Conservation (phyloP, 1,139 yeast genomes). For the Saccharomyces hybrid region DNA sequence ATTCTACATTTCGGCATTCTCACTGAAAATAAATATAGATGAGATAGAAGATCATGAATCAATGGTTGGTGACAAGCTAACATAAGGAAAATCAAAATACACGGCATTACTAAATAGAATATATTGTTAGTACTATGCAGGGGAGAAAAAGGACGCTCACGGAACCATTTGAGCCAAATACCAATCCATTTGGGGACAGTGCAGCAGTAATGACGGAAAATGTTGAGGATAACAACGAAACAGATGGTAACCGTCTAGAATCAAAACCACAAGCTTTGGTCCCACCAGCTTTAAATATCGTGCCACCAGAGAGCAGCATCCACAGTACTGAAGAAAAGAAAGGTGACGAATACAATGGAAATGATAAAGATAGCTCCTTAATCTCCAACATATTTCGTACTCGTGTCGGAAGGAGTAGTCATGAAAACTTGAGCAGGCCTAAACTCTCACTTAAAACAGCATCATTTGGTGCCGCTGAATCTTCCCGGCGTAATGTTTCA, state of each 20-base stretch:
- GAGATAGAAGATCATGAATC: not conserved
- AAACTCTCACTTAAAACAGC: conserved; percentile 15
- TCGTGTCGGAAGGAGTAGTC: conserved; percentile 3
- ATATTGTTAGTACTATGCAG: not conserved
- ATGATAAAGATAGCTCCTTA: conserved; percentile 8
- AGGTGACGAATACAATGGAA: not conserved
- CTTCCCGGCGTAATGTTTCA: conserved; percentile 2
- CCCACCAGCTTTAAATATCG: conserved; percentile 4
- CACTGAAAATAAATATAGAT: not conserved
- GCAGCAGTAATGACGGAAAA: not conserved
- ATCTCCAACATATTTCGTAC: conserved; percentile 14
- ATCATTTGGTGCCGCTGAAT: conserved; percentile 8
- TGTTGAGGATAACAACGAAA: not conserved
- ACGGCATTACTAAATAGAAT: not conserved
- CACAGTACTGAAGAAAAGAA: conserved; percentile 3
- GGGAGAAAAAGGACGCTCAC: conserved; percentile 3
- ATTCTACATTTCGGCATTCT: not conserved
- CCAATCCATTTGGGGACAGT: not conserved
- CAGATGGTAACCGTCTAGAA: not conserved
- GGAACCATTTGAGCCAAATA: conserved; percentile 5
- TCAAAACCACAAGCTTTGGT: not conserved
- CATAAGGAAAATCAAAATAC: not conserved
- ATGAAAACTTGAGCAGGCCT: conserved; percentile 8
- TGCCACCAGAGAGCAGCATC: conserved; percentile 3
- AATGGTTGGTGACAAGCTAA: not conserved